Evolutionary conservation across 768 basidiomycete species (phyloP), one percentile per base, ranked within the genome.

Genomic region (Tulasnella sp.): DNA sequence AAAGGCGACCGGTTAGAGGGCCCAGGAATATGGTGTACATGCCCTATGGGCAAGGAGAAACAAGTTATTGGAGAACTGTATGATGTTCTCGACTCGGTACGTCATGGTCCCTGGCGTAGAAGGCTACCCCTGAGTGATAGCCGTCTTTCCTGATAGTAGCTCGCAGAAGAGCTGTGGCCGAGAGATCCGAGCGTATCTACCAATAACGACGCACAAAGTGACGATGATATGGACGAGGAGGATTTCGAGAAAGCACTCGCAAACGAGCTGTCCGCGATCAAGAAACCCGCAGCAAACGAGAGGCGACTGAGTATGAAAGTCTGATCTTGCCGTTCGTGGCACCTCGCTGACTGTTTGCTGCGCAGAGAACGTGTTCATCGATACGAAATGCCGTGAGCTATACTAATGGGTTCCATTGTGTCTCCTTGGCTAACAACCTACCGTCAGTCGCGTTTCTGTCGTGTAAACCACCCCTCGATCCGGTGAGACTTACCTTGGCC

Each of bases 11-110:
- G 64, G 6, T 89, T 95, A 80, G 93, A 93, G 81, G 95, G 95
- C 12, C 95, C 95, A 28, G 94, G 95, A 24, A 86, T 96, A 28
- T 96, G 95, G 94, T 93, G 91, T 14, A 94, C 92, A 83, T 96
- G 94, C 83, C 89, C 94, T 42, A 94, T 93, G 85, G 95, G 95
- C 28, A 96, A 92, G 83, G 95, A 96, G 85, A 93, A 90, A 82
- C 92, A 92, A 83, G 89, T 93, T 0, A 90, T 94, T 5, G 91
- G 92, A 50, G 95, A 96, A 84, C 85, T 94, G 48, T 92, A 92
- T 82, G 93, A 95, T 83, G 83, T 96, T 14, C 94, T 96, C 78
- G 93, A 95, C 81, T 89, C 89, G 76, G 95, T 95, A 82, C 83
- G 77, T 20, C 7, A 64, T 12, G 9, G 74, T 46, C 76, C n/a